Percentiles rank a stretch among this genome's conserved stretches.
Evolutionary conservation across 2,329 filamentous ascomycete species (phyloP).

Genomic region (Botrytis hyacinthi): DNA sequence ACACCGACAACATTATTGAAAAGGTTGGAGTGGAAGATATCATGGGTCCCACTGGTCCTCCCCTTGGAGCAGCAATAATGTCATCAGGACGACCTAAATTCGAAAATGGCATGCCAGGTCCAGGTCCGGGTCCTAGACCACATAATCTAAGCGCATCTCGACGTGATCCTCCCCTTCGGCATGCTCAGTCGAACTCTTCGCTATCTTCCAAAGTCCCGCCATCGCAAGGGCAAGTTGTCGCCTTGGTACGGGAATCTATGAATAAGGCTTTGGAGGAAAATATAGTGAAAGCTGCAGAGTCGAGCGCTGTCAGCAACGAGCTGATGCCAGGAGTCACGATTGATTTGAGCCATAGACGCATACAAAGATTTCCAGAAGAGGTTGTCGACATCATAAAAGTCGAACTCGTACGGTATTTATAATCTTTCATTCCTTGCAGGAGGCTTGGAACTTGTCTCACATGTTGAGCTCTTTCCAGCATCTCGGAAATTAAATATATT

Average conservation of each 20-base stretch:
- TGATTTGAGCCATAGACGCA: slow-evolving; percentile 73
- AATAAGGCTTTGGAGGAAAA: slow-evolving; percentile 64
- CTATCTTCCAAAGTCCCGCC: slow-evolving; percentile 53
- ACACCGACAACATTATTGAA: slow-evolving; percentile 13
- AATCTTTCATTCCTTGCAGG: slow-evolving; percentile 20
- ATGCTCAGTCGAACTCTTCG: slow-evolving; percentile 44
- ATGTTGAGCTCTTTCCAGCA: not conserved
- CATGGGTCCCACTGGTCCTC: slow-evolving; percentile 35
- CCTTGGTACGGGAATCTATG: slow-evolving; percentile 65
- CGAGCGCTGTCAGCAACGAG: slow-evolving; percentile 57
- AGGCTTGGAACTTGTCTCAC: slow-evolving; percentile 1
- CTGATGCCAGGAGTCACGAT: slow-evolving; percentile 69
- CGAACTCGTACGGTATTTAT: slow-evolving; percentile 38
- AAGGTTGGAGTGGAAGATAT: slow-evolving; percentile 19
- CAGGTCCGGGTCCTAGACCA: slow-evolving; percentile 37
- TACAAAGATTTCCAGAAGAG: slow-evolving; percentile 48
- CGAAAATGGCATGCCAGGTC: slow-evolving; percentile 41
- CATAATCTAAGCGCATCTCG: slow-evolving; percentile 43
- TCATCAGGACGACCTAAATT: slow-evolving; percentile 42
- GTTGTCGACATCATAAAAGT: slow-evolving; percentile 41
- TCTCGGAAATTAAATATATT: not conserved
- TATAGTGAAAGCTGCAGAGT: slow-evolving; percentile 59
- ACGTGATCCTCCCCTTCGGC: slow-evolving; percentile 41
- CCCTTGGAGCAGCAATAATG: slow-evolving; percentile 39
- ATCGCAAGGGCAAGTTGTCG: slow-evolving; percentile 62